Evolutionary conservation across 2,329 filamentous ascomycete species (phyloP).

Genomic region (Venturia aucupariae): DNA sequence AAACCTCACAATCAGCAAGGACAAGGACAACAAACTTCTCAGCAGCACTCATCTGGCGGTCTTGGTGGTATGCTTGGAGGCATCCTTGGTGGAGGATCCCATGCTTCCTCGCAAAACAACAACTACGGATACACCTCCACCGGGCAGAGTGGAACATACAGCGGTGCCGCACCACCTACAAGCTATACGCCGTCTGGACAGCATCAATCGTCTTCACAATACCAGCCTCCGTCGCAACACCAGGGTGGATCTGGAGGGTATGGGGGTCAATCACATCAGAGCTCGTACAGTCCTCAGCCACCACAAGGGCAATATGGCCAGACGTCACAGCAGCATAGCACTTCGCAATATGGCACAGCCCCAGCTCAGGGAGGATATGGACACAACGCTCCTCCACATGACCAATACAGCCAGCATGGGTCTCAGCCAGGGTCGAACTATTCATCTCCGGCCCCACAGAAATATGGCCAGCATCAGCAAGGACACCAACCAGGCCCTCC

Average conservation of each 20-base stretch:
- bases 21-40: conserved; percentile 9
- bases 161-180: conserved; percentile 26
- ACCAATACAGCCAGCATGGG: neutral
- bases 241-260: conserved; percentile 8
- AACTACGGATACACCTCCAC: conserved; percentile 29
- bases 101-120: conserved; percentile 16
- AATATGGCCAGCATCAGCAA: conserved; percentile 6
- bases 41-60: conserved; percentile 9
- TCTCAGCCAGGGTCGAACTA: neutral
- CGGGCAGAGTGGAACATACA: conserved; percentile 24
- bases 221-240: neutral
- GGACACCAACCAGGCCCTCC: neutral
- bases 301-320: conserved; percentile 11
- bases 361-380: neutral
- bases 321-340: neutral
- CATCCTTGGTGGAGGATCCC: conserved; percentile 12
- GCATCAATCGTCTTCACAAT: conserved; percentile 6
- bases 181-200: conserved; percentile 24
- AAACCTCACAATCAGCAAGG: conserved; percentile 19
- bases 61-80: conserved; percentile 15
- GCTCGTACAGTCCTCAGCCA: conserved; percentile 8
- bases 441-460: conserved; percentile 7
- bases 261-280: conserved; percentile 8
- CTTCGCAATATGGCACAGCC: neutral
- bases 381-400: neutral